Evolutionary conservation across 768 basidiomycete species (phyloP).

Genomic region (Symmetrospora coprosmae): DNA sequence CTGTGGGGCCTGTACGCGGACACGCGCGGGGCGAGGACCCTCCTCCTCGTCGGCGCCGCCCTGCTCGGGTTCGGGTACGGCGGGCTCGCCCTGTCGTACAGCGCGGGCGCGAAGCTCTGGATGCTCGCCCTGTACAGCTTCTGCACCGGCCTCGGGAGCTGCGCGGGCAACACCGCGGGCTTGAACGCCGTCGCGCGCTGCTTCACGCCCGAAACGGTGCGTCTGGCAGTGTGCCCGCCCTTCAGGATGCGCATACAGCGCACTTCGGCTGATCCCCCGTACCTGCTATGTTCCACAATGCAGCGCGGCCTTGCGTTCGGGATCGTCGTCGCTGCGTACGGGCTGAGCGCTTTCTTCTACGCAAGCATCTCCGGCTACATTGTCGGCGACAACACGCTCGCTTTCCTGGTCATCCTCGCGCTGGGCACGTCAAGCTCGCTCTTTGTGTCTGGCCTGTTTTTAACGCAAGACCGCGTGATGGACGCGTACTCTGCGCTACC

Average conservation of each 20-base stretch:
- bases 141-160: slow-evolving; percentile 63
- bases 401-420: slow-evolving; percentile 59
- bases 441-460: not conserved
- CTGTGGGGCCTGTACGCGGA: slow-evolving; percentile 10
- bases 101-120: slow-evolving; percentile 34
- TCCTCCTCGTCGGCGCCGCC: not conserved
- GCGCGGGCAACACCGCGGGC: slow-evolving; percentile 53
- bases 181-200: slow-evolving; percentile 72
- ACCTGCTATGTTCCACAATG: not conserved
- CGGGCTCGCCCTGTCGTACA: slow-evolving; percentile 2
- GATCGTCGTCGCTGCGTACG: slow-evolving; percentile 70
- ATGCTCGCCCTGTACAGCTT: slow-evolving; percentile 52
- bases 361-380: slow-evolving; percentile 56
- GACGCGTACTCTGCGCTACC: not conserved
- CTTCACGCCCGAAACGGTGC: slow-evolving; percentile 56
- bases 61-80: slow-evolving; percentile 8
- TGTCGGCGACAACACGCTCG: slow-evolving; percentile 63
- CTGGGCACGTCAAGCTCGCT: slow-evolving; percentile 67
- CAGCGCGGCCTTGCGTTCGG: slow-evolving; percentile 64
- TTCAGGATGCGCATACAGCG: too few species aligned
- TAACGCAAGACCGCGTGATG: not conserved
- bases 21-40: not conserved
- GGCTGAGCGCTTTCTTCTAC: slow-evolving; percentile 81
- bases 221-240: slow-evolving; percentile 33
- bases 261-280: not conserved